phyloP scores from a whole-genome alignment of 768 basidiomycete genomes.

The Zangia roseola region DNA sequence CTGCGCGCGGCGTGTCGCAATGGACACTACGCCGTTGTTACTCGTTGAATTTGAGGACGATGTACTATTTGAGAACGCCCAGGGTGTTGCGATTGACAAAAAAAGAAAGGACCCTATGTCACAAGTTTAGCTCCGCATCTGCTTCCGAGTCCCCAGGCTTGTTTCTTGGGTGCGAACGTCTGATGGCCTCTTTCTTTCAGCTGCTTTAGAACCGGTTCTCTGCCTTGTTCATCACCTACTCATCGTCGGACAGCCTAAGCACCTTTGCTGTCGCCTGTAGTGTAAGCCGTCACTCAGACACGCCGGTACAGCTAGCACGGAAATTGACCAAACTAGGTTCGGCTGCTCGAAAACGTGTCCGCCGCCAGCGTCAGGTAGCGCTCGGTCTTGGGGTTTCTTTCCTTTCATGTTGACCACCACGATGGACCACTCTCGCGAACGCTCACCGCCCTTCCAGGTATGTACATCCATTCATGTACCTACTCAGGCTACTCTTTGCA shows the following conservation, averaged over 20 bases:
- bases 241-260: neutral
- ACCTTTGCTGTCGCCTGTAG: neutral
- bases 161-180: slow-evolving; percentile 11
- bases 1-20: neutral
- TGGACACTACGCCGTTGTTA: neutral
- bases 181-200: neutral
- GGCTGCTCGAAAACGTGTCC: slow-evolving; percentile 30
- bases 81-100: slow-evolving; percentile 5
- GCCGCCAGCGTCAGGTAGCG: slow-evolving; percentile 22
- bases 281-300: neutral
- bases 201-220: neutral
- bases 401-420: slow-evolving; percentile 18
- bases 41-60: neutral
- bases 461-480: neutral
- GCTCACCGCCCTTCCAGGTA: slow-evolving; percentile 29
- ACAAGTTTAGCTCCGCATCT: slow-evolving; percentile 14
- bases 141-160: slow-evolving; percentile 10
- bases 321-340: slow-evolving; percentile 23
- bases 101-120: slow-evolving; percentile 23
- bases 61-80: neutral
- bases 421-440: slow-evolving; percentile 30
- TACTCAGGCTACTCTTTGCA: neutral
- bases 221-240: neutral
- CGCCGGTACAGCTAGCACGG: slow-evolving; percentile 2
- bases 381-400: slow-evolving; percentile 5